Conservation (phyloP, 2,329 filamentous ascomycete species). For the Cadophora sp. region DNA sequence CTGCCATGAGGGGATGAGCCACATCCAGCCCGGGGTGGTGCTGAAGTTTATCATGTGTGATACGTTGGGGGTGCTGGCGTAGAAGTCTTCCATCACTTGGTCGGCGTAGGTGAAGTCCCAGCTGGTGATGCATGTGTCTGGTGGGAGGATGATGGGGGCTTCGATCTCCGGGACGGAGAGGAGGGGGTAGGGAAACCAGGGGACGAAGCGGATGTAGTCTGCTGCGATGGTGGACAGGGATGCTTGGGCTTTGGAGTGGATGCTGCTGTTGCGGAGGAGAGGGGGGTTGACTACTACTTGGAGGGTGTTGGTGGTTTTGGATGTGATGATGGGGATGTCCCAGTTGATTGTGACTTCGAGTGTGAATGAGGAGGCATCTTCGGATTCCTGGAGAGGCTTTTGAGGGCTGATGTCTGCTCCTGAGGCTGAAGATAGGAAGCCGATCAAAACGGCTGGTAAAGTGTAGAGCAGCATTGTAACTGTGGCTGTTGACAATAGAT, state of each 20-base stretch:
- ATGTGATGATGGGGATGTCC: constrained; percentile 7
- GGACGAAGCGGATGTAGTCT: constrained; percentile 22
- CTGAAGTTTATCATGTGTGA: constrained; percentile 24
- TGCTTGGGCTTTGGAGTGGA: constrained; percentile 2
- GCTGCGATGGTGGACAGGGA: constrained; percentile 13
- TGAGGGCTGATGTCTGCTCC: not conserved
- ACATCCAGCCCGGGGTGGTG: constrained; percentile 21
- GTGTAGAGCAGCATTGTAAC: not conserved
- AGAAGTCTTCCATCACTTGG: constrained; percentile 19
- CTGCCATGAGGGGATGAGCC: constrained; percentile 5
- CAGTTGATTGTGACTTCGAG: constrained; percentile 12
- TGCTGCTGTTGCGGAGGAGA: constrained; percentile 20
- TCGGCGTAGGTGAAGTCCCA: constrained; percentile 19
- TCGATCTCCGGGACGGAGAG: constrained; percentile 22
- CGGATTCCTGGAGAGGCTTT: not conserved
- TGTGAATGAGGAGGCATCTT: not conserved
- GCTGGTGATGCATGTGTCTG: constrained; percentile 15
- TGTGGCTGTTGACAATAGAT: not conserved
- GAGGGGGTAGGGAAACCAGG: constrained; percentile 20
- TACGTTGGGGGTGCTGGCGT: constrained; percentile 16
- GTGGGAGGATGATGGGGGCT: constrained; percentile 13
- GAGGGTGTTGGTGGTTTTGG: constrained; percentile 22
- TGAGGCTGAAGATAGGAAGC: not conserved
- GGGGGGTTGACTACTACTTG: constrained; percentile 21
- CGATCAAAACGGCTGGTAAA: not conserved